Conservation (phyloP, 2,329 filamentous ascomycete genomes). For the Mollisia scopiformis region DNA sequence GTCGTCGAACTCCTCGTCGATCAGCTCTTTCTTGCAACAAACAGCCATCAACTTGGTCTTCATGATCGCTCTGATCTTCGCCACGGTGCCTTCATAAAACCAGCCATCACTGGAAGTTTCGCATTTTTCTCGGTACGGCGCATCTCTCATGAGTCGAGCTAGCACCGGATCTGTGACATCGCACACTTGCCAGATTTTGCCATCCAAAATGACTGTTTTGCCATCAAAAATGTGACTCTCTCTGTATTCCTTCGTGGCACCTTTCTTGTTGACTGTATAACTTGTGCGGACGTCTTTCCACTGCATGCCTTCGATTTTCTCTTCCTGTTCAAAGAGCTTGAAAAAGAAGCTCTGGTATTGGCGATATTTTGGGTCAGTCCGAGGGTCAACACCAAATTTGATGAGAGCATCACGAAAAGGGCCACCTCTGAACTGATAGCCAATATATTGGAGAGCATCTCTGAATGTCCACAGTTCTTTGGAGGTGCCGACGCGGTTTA, state of each 20-base stretch:
- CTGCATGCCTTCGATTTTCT: slow-evolving; percentile 22
- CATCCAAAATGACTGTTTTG: slow-evolving; percentile 71
- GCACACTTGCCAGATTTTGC: slow-evolving; percentile 92
- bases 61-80: slow-evolving; percentile 86
- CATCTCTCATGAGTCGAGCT: slow-evolving; percentile 63
- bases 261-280: slow-evolving; percentile 26
- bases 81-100: slow-evolving; percentile 80
- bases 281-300: slow-evolving; percentile 29
- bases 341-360: slow-evolving; percentile 90
- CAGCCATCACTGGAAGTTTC: slow-evolving; percentile 73
- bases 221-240: slow-evolving; percentile 83
- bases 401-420: slow-evolving; percentile 91
- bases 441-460: slow-evolving; percentile 79
- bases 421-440: slow-evolving; percentile 90
- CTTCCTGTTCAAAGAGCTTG: slow-evolving; percentile 56
- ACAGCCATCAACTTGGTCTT: slow-evolving; percentile 80
- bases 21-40: slow-evolving; percentile 55
- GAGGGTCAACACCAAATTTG: slow-evolving; percentile 83
- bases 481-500: slow-evolving; percentile 67
- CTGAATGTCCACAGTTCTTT: slow-evolving; percentile 63
- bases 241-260: slow-evolving; percentile 26
- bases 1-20: slow-evolving; percentile 49
- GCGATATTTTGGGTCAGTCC: slow-evolving; percentile 74
- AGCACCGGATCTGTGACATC: slow-evolving; percentile 86
- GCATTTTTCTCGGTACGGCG: slow-evolving; percentile 60